These are phyloP conservation scores for Fraxinus latifolia DNA, from an alignment of 305 asterid species.

Conservation along the genomic window DNA sequence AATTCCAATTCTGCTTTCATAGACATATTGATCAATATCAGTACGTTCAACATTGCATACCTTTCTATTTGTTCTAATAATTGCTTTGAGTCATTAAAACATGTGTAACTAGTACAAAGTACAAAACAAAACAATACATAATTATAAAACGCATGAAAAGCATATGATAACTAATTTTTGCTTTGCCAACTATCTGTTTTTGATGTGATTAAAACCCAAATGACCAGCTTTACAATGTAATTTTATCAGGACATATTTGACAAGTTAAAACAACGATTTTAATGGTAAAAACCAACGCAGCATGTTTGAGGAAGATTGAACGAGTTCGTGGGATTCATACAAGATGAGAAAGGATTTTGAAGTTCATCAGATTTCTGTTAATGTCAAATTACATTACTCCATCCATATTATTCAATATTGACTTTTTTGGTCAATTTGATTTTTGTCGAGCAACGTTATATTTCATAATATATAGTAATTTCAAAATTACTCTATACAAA, in stretches of 20 bases:
- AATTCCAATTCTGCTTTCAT: not conserved
- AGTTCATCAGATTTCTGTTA: not conserved
- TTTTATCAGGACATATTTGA: not conserved
- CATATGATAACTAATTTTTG: not conserved
- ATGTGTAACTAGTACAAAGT: not conserved
- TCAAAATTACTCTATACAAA: not conserved
- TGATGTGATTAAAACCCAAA: not conserved
- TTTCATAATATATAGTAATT: not conserved
- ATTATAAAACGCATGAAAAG: not conserved
- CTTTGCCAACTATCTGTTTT: not conserved
- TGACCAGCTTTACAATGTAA: not conserved
- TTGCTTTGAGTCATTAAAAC: not conserved
- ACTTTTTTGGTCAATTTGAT: not conserved
- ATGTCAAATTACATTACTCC: not conserved
- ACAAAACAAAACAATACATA: not conserved
- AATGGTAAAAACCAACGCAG: not conserved
- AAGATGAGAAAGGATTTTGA: not conserved
- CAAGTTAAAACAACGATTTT: not conserved
- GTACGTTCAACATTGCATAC: not conserved
- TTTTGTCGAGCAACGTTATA: not conserved
- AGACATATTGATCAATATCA: not conserved
- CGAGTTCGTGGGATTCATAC: not conserved
- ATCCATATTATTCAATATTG: not conserved
- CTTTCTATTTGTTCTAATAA: not conserved
- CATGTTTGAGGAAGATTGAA: not conserved